phyloP scores from a whole-genome alignment of 331 rosid genomes.

The Acacia concinna region DNA sequence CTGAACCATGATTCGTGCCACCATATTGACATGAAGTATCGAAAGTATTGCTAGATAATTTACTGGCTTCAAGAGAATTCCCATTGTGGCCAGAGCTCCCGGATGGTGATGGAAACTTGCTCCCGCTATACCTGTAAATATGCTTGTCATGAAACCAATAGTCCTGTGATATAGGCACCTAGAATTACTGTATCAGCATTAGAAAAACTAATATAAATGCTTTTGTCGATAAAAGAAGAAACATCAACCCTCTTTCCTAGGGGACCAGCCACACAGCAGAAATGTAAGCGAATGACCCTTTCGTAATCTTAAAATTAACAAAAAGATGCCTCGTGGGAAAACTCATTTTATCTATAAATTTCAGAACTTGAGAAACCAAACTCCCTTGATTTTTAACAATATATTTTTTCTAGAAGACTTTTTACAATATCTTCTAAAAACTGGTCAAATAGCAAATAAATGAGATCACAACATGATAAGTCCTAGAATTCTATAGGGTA shows the following conservation, averaged over 20 bases:
- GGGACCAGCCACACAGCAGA: background rate
- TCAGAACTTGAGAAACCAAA: background rate
- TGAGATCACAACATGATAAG: background rate
- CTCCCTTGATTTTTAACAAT: background rate
- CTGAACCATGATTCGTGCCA: conserved; percentile 32
- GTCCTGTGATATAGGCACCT: background rate
- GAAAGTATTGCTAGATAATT: conserved; percentile 31
- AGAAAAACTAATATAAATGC: background rate
- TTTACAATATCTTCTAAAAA: background rate
- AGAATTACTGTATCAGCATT: background rate
- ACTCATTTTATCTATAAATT: background rate
- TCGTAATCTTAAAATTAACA: background rate
- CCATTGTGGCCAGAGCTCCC: conserved; percentile 17
- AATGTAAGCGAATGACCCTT: background rate
- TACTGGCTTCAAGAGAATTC: conserved; percentile 30
- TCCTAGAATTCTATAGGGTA: too few species aligned
- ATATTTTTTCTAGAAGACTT: background rate
- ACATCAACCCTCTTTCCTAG: background rate
- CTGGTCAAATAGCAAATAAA: background rate
- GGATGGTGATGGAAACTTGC: conserved; percentile 39
- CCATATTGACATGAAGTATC: background rate
- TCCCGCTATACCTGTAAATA: conserved; percentile 57
- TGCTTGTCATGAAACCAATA: conserved; percentile 24
- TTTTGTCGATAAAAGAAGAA: background rate
- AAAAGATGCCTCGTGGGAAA: background rate